Percentiles rank a stretch among this genome's conserved stretches.
These are phyloP conservation scores for Trichoderma sp. DNA, from an alignment of 2,329 filamentous ascomycete genomes.

Conservation along the genomic window DNA sequence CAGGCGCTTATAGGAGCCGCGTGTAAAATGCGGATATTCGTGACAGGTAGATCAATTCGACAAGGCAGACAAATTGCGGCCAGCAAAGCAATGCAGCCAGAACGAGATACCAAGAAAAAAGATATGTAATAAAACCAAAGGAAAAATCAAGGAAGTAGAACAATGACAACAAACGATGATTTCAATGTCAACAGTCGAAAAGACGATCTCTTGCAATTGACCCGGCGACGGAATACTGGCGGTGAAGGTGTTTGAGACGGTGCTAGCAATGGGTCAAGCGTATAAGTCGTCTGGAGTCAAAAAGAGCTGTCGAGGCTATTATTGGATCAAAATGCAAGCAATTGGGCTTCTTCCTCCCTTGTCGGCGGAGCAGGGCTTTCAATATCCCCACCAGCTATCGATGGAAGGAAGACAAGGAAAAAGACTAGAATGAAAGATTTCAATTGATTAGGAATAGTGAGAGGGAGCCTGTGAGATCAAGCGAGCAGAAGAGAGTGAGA, in stretches of 20 bases:
- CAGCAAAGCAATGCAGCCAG: neutral
- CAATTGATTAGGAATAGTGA: constrained; percentile 12
- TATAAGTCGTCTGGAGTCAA: neutral
- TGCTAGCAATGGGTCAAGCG: neutral
- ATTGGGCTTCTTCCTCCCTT: neutral
- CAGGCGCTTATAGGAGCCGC: constrained; percentile 16
- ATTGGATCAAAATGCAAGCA: neutral
- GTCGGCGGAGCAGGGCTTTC: neutral
- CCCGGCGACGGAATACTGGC: neutral
- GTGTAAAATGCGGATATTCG: neutral
- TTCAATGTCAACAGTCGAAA: neutral
- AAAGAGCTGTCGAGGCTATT: neutral
- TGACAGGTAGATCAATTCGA: neutral
- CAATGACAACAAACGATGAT: neutral
- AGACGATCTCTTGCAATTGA: constrained; percentile 9
- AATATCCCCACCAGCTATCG: neutral
- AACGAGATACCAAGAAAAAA: neutral
- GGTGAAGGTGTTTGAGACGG: neutral
- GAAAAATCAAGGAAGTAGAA: neutral
- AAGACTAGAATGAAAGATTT: neutral
- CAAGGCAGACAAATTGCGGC: neutral
- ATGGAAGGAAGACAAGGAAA: neutral
- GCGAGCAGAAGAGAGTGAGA: neutral
- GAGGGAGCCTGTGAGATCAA: constrained; percentile 3
- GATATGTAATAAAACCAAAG: neutral